phyloP scores from a whole-genome alignment of 2,329 filamentous ascomycete species.

The Pyrenochaeta sp. region DNA sequence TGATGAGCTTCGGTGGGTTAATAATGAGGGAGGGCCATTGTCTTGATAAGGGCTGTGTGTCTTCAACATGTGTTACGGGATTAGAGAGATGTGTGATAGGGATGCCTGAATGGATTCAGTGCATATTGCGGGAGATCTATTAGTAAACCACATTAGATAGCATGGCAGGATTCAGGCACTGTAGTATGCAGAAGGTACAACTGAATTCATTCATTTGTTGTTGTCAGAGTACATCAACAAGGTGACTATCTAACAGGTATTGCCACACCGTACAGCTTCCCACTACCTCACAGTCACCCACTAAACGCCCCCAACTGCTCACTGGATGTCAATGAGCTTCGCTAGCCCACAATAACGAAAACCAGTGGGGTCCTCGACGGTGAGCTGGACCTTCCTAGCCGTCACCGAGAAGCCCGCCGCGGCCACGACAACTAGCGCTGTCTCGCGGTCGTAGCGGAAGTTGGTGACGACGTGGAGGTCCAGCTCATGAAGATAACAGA shows the following conservation, averaged over 20 bases:
- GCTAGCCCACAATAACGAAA: neutral
- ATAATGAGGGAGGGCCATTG: neutral
- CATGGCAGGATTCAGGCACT: neutral
- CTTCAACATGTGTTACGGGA: neutral
- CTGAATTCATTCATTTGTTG: neutral
- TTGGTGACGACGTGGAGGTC: slow-evolving; percentile 13
- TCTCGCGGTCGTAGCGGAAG: slow-evolving; percentile 4
- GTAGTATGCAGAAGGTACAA: neutral
- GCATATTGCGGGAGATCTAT: neutral
- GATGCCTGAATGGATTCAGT: neutral
- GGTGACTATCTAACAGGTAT: neutral
- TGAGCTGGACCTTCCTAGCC: slow-evolving; percentile 9
- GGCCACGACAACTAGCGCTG: slow-evolving; percentile 6
- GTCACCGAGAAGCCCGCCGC: slow-evolving; percentile 11
- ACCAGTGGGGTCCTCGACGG: neutral
- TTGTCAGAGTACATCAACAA: slow-evolving; percentile 1
- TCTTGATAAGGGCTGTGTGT: neutral
- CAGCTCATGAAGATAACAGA: slow-evolving; percentile 11
- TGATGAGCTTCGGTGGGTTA: neutral
- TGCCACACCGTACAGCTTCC: neutral
- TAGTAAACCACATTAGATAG: neutral
- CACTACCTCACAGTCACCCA: neutral
- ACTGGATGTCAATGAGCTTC: neutral
- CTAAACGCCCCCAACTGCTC: neutral
- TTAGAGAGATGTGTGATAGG: neutral